phyloP scores from a whole-genome alignment of 2,329 filamentous ascomycete species.

The Aspergillus quadricinctus region DNA sequence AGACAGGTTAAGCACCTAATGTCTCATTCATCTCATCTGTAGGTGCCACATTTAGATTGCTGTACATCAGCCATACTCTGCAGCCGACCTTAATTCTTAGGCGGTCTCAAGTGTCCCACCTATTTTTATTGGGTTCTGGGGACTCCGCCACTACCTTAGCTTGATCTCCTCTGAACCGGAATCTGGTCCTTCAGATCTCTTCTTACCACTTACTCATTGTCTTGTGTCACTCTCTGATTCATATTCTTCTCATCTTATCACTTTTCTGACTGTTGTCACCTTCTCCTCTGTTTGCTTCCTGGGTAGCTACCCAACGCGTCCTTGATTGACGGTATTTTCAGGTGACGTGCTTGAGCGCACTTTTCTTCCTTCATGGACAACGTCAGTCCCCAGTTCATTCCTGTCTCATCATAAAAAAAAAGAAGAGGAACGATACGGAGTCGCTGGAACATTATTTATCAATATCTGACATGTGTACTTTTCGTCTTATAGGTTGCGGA shows the following conservation, averaged over 20 bases:
- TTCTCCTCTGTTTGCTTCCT: constrained; percentile 1
- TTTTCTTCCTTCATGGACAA: constrained; percentile 42
- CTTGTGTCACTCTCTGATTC: constrained; percentile 7
- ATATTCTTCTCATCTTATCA: constrained; percentile 2
- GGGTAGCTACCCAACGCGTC: constrained; percentile 3
- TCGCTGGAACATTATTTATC: constrained; percentile 4
- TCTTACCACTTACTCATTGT: constrained; percentile 12
- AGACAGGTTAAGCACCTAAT: background rate
- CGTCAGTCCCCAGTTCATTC: constrained; percentile 28
- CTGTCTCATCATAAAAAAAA: background rate
- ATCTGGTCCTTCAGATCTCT: constrained; percentile 19
- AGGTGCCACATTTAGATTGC: background rate
- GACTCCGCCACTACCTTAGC: constrained; percentile 20
- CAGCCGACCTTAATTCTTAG: background rate
- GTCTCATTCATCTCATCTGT: background rate
- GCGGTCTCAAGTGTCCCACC: background rate
- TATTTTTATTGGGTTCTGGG: constrained; percentile 17
- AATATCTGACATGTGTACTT: constrained; percentile 25
- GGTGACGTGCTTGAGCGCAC: constrained; percentile 30
- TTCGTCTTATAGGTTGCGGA: constrained; percentile 46
- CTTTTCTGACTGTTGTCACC: constrained; percentile 3
- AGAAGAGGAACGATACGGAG: background rate
- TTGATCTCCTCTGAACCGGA: constrained; percentile 14
- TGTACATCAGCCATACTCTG: background rate
- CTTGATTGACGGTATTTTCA: constrained; percentile 22